A percentile compares a stretch with the other conserved stretches of the same genome.
Conservation (phyloP, 75 land plant genomes). For the Ceratopteris richardii region DNA sequence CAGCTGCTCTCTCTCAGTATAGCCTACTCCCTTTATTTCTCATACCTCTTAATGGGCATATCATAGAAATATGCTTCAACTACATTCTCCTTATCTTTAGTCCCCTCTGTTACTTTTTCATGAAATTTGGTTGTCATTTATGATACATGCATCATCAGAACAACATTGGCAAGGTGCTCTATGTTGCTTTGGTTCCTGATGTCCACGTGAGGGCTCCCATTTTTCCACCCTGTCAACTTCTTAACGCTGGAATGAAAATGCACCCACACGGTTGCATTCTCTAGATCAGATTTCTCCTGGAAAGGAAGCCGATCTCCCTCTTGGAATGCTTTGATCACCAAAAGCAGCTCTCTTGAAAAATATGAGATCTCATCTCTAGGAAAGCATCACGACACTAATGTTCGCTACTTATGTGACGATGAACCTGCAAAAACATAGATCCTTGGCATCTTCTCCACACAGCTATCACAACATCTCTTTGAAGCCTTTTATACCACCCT, state of each 20-base stretch:
- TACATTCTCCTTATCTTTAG: no score
- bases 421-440: slow-evolving; percentile 34
- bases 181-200: no score
- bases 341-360: slow-evolving; percentile 7
- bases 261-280: slow-evolving; percentile 73
- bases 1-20: no score
- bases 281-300: slow-evolving; percentile 33
- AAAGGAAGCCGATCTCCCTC: slow-evolving; percentile 25
- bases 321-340: slow-evolving; percentile 34
- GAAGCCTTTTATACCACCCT: slow-evolving; percentile 70
- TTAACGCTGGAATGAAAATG: slow-evolving; percentile 73
- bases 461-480: slow-evolving; percentile 23
- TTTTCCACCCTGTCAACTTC: slow-evolving; percentile 83
- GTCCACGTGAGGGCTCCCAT: no score
- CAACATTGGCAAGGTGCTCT: no score
- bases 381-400: slow-evolving; percentile 22
- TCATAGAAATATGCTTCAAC: no score
- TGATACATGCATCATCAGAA: no score
- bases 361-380: slow-evolving; percentile 11
- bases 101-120: no score
- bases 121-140: no score
- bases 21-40: no score
- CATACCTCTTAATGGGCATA: no score
- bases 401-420: slow-evolving; percentile 40
- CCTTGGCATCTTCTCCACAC: slow-evolving; percentile 23